phyloP scores from a whole-genome alignment of 305 asterid genomes.

The Striga hermonthica region DNA sequence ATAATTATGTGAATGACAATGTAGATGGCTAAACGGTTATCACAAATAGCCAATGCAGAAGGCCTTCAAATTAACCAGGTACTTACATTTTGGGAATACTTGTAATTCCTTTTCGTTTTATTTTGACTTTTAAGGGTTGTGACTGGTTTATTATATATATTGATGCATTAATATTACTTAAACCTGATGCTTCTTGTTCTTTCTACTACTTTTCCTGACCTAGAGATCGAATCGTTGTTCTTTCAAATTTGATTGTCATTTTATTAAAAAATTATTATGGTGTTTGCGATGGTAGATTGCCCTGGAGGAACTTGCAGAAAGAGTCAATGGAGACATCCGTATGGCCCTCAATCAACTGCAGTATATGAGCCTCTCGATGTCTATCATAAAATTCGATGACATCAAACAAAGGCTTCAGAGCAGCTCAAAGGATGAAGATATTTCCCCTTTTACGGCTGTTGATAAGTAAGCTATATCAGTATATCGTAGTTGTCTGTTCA shows the following conservation, averaged over 20 bases:
- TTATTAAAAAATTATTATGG: constrained; percentile 27
- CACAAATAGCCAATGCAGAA: constrained; percentile 76
- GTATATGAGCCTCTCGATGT: constrained; percentile 91
- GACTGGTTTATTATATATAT: constrained; percentile 12
- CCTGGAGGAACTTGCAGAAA: constrained; percentile 90
- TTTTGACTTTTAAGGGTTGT: not conserved
- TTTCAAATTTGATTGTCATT: not conserved
- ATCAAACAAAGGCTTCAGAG: constrained; percentile 77
- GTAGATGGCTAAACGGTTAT: constrained; percentile 91
- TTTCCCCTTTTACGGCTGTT: constrained; percentile 95
- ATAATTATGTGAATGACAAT: constrained; percentile 30
- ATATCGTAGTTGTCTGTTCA: constrained; percentile 24
- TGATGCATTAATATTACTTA: not conserved
- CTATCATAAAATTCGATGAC: constrained; percentile 88
- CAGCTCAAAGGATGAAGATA: constrained; percentile 96
- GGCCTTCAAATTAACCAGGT: constrained; percentile 89
- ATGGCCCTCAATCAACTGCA: constrained; percentile 97
- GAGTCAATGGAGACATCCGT: constrained; percentile 92
- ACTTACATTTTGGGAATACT: constrained; percentile 19
- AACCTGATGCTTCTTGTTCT: not conserved
- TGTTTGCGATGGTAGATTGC: constrained; percentile 59
- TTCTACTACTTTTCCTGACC: not conserved
- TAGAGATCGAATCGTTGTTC: constrained; percentile 7
- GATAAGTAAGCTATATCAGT: constrained; percentile 63
- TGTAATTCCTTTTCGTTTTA: not conserved